Percentiles rank a stretch among this genome's conserved stretches.
phyloP scores from a whole-genome alignment of 2,329 filamentous ascomycete species.

The Monosporascus sp. region DNA sequence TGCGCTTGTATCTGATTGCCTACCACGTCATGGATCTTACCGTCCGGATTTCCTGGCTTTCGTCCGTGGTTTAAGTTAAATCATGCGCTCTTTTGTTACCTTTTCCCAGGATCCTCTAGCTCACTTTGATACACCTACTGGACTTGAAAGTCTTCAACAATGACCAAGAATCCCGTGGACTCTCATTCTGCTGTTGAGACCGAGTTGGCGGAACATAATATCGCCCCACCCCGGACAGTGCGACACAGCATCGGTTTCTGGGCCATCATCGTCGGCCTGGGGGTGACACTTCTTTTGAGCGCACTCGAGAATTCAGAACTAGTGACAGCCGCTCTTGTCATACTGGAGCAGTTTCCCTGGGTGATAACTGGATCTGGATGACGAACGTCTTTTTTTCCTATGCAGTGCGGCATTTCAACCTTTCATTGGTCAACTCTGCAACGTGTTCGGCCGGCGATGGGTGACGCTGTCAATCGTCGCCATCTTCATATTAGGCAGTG shows the following conservation, averaged over 20 bases:
- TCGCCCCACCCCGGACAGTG: no score
- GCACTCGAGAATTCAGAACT: conserved; percentile 9
- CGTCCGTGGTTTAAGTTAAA: no score
- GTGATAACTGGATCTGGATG: conserved; percentile 9
- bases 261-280: conserved; percentile 17
- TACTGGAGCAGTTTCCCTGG: conserved; percentile 2
- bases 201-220: no score
- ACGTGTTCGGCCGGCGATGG: conserved; percentile 39
- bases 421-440: conserved; percentile 36
- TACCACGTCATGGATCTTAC: no score
- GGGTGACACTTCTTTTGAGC: conserved; percentile 10
- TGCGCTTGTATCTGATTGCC: no score
- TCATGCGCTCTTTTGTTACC: no score
- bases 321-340: conserved; percentile 4
- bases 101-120: no score
- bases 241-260: conserved; percentile 8
- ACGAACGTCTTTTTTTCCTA: conserved; percentile 13
- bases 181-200: no score
- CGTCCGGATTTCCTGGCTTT: no score
- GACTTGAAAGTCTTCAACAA: no score
- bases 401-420: conserved; percentile 6
- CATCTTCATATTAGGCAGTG: conserved; percentile 48
- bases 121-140: no score
- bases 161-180: no score
- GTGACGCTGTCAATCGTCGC: conserved; percentile 35